Evolutionary conservation across 805 yeast species (phyloP).

Genomic region (Metschnikowia cerradonensis): DNA sequence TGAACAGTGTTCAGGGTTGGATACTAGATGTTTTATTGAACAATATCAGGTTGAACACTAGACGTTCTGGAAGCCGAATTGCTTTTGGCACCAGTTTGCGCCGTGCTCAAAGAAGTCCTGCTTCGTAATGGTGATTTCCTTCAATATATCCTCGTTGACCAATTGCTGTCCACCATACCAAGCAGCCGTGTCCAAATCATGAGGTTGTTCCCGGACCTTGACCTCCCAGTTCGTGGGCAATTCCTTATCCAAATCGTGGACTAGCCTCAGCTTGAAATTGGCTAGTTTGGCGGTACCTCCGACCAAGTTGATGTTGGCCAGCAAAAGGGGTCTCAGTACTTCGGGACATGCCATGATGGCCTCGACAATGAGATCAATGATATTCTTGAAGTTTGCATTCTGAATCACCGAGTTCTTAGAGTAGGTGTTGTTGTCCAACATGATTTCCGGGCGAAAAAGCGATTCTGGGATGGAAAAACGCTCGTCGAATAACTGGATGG

Average conservation of each 20-base stretch:
- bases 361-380: constrained; percentile 76
- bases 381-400: constrained; percentile 54
- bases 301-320: constrained; percentile 70
- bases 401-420: constrained; percentile 31
- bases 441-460: constrained; percentile 76
- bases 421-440: constrained; percentile 32
- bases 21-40: too few relatives aligned
- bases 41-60: background rate
- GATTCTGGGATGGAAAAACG: constrained; percentile 85
- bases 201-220: constrained; percentile 35
- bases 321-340: constrained; percentile 65
- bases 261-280: constrained; percentile 61
- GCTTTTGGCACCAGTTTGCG: constrained; percentile 49
- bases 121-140: constrained; percentile 58
- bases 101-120: constrained; percentile 89
- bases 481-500: constrained; percentile 71
- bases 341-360: constrained; percentile 69
- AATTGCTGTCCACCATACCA: constrained; percentile 38
- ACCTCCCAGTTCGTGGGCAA: constrained; percentile 71
- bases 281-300: constrained; percentile 81
- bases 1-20: too few relatives aligned
- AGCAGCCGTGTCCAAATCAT: constrained; percentile 24
- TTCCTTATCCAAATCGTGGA: constrained; percentile 58
- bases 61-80: constrained; percentile 41
- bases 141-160: constrained; percentile 38